These are phyloP conservation scores for Terfezia claveryi DNA, from an alignment of 495 filamentous ascomycete species.

Conservation along the genomic window DNA sequence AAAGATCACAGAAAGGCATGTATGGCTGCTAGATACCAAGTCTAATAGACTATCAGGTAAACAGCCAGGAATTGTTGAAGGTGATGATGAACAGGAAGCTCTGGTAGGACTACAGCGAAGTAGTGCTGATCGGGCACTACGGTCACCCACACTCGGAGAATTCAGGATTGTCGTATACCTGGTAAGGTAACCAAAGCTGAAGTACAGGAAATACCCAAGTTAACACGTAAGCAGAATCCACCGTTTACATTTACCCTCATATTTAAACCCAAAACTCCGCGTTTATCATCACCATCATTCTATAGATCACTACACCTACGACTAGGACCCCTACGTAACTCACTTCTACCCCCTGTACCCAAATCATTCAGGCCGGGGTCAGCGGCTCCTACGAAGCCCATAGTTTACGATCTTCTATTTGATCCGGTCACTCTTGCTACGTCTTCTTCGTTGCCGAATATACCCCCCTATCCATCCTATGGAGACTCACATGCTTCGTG, in stretches of 20 bases:
- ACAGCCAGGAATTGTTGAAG: too few relatives aligned
- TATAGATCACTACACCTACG: slow-evolving; percentile 70
- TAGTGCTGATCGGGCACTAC: too few relatives aligned
- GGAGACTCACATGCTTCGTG: slow-evolving; percentile 20
- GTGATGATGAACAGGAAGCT: too few relatives aligned
- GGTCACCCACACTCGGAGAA: slow-evolving; percentile 5
- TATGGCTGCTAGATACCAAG: slow-evolving; percentile 5
- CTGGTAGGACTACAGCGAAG: too few relatives aligned
- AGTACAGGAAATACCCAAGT: too few relatives aligned
- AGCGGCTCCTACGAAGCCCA: slow-evolving; percentile 43
- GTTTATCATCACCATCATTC: slow-evolving; percentile 42
- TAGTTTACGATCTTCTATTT: slow-evolving; percentile 75
- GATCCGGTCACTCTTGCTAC: slow-evolving; percentile 48
- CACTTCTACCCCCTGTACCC: neutral
- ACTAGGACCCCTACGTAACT: slow-evolving; percentile 37
- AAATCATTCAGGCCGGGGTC: slow-evolving; percentile 4
- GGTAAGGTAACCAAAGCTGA: slow-evolving; percentile 3
- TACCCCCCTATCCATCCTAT: neutral
- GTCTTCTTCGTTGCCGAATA: neutral
- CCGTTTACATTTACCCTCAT: slow-evolving; percentile 87
- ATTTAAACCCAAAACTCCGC: slow-evolving; percentile 47
- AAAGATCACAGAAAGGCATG: slow-evolving; percentile 11
- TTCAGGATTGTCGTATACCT: slow-evolving; percentile 16
- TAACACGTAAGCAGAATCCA: slow-evolving; percentile 26
- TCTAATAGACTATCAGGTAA: neutral